Base-by-base conservation (phyloP, 2,329 filamentous ascomycete genomes). In the Neopestalotiopsis rosae region DNA sequence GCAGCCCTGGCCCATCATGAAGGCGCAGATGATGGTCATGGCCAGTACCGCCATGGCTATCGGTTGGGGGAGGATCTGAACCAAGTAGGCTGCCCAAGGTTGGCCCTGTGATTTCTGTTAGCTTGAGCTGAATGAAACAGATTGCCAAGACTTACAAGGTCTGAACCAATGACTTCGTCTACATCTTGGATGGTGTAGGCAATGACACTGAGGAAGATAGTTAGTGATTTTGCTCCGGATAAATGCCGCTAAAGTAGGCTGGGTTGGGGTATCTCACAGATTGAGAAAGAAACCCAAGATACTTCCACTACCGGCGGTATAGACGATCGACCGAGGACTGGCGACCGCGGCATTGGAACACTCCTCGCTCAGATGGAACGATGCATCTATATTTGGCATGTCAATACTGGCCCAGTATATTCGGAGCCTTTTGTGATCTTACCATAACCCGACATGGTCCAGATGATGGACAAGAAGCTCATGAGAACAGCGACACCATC, bases 361-460 rank as follows among this genome's bases (percentile, higher is more conserved):
- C 78, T 94, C 91, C 76, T 94, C 91, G 3, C 89, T 87, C n/a
- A 94, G 79, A 79, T 94, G 91, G 77, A 93, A 93, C 0, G 91
- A 88, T 0, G 86, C 86, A 77, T 92, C 90, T 76, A 92, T 63
- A 10, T 28, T 12, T 3, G 24, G 9, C 2, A 4, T 32, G 14
- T n/a, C 10, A 61, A 14, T 61, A 61, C 24, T 30, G 24, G 14
- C 4, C 6, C 28, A n/a, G 10, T 2, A 62, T 1, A 9, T 17
- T 20, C 6, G 32, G 34, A 28, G 4, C 24, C 3, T 12, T 10
- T 12, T 10, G 12, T 34, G 67, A 13, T 38, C 63, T 32, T 61
- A 69, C 64, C 76, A 65, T 78, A 79, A 2, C 77, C 77, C 56
- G 74, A 77, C 76, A 78, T 78, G 5, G 77, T 79, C 76, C 76